Conservation (phyloP, 2,329 filamentous ascomycete species). For the Aspergillus neoniger region DNA sequence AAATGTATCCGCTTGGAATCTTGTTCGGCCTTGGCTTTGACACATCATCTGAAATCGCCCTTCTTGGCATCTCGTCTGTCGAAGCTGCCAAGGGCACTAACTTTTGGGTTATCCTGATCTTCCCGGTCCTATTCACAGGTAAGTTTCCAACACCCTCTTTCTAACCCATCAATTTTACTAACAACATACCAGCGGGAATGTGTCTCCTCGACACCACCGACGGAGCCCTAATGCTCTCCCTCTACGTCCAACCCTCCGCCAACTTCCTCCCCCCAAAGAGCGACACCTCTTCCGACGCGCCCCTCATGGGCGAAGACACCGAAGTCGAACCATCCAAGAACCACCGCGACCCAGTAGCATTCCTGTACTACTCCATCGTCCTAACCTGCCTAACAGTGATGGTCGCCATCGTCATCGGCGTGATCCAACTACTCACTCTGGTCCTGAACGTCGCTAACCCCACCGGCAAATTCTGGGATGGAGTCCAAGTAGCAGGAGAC, state of each 20-base stretch:
- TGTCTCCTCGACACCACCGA: slow-evolving; percentile 91
- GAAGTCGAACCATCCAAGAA: slow-evolving; percentile 35
- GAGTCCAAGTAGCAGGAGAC: slow-evolving; percentile 73
- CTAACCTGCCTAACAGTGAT: slow-evolving; percentile 80
- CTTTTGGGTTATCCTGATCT: slow-evolving; percentile 92
- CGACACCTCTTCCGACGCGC: slow-evolving; percentile 19
- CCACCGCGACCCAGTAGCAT: slow-evolving; percentile 79
- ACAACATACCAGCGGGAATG: slow-evolving; percentile 71
- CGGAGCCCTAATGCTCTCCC: slow-evolving; percentile 89
- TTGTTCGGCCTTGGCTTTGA: slow-evolving; percentile 93
- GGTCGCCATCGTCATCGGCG: slow-evolving; percentile 81
- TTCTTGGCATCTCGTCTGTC: slow-evolving; percentile 86
- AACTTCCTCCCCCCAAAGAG: slow-evolving; percentile 41
- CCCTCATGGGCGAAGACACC: slow-evolving; percentile 20
- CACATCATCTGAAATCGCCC: slow-evolving; percentile 88
- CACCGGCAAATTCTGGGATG: slow-evolving; percentile 83
- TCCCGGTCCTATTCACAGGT: slow-evolving; percentile 86
- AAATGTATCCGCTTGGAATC: slow-evolving; percentile 90
- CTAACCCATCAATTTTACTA: background rate
- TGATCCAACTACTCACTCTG: slow-evolving; percentile 79
- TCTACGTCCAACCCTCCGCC: slow-evolving; percentile 68
- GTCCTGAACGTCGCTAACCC: slow-evolving; percentile 74
- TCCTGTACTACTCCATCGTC: slow-evolving; percentile 90
- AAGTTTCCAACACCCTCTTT: slow-evolving; percentile 26
- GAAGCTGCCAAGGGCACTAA: slow-evolving; percentile 83